Base-by-base conservation (phyloP, 495 filamentous ascomycete genomes). In the Xanthoparmelia taractica region DNA sequence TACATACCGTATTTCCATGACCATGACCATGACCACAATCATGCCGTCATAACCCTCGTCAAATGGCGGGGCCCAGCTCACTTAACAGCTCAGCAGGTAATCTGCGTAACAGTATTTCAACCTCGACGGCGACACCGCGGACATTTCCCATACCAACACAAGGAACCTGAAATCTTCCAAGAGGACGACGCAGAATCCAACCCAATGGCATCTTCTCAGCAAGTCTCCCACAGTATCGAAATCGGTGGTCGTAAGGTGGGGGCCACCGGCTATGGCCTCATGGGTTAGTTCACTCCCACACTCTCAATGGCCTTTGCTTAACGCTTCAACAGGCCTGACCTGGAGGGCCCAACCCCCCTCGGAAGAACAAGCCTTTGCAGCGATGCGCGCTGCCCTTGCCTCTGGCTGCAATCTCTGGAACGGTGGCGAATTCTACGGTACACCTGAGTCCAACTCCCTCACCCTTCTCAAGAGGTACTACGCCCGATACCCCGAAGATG, bases 391-490 rank as follows among this genome's bases (percentile, higher is more conserved):
- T 27, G 78, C 90, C 15, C 78, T 93, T 54, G 69, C 75, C 29
- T 74, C 75, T 20, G 88, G 89, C 43, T 80, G 79, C 72, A 87
- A 84, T 73, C 84, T 88, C 74, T 92, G 88, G 88, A 92, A 92
- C 71, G 89, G 80, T 52, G 89, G 85, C 66, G 87, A 91, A 65
- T 81, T 94, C 69, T 95, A 95, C 75, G 90, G 90, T 45, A 77
- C 84, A 0, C 80, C 82, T 2, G 80, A 85, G 29, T 75, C 77
- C 77, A 90, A 92, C 78, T 81, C 78, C 2, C 63, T 86, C 33
- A 77, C 81, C 37, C 69, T 87, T 31, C 68, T 87, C 31, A 73
- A 79, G 54, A 71, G 77, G 34, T 88, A 87, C 70, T 87, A 86
- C 69, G 73, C 75, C 29, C 68, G 77, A 63, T 76, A 86, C 71